Evolutionary conservation across 495 filamentous ascomycete species (phyloP).

Genomic region (Podospora didyma): DNA sequence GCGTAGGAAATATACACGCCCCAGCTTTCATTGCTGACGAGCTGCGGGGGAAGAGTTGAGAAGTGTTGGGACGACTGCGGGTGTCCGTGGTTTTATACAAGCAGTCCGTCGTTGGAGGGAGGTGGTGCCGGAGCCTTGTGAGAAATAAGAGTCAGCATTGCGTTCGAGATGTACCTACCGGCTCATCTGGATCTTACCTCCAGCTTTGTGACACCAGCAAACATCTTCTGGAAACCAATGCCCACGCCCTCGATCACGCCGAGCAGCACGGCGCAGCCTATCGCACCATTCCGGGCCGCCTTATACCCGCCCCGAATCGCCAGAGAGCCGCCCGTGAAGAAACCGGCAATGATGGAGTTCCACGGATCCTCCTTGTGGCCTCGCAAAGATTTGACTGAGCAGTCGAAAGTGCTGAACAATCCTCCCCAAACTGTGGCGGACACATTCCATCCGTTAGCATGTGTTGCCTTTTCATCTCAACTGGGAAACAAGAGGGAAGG

Average conservation of each 20-base stretch:
- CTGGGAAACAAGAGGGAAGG: no score
- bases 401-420: constrained; percentile 90
- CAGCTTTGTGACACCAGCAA: constrained; percentile 85
- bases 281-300: constrained; percentile 88
- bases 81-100: constrained; percentile 28
- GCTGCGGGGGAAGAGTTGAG: constrained; percentile 37
- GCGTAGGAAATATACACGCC: constrained; percentile 29
- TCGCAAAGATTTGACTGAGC: constrained; percentile 90
- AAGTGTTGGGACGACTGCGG: constrained; percentile 16
- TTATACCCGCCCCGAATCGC: constrained; percentile 86
- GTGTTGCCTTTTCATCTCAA: background rate
- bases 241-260: constrained; percentile 97
- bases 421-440: constrained; percentile 72
- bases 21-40: constrained; percentile 16
- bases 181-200: no score
- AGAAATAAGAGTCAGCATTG: constrained; percentile 1
- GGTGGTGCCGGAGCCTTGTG: constrained; percentile 32
- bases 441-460: background rate
- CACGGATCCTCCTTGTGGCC: constrained; percentile 98
- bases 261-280: constrained; percentile 88
- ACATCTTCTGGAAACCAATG: constrained; percentile 94
- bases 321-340: constrained; percentile 91
- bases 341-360: constrained; percentile 93
- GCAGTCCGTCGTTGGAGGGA: constrained; percentile 37
- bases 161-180: no score